Evolutionary conservation across 441 rosid species (phyloP), one percentile per base, ranked within the genome.

Genomic region (Pelargonium australe): DNA sequence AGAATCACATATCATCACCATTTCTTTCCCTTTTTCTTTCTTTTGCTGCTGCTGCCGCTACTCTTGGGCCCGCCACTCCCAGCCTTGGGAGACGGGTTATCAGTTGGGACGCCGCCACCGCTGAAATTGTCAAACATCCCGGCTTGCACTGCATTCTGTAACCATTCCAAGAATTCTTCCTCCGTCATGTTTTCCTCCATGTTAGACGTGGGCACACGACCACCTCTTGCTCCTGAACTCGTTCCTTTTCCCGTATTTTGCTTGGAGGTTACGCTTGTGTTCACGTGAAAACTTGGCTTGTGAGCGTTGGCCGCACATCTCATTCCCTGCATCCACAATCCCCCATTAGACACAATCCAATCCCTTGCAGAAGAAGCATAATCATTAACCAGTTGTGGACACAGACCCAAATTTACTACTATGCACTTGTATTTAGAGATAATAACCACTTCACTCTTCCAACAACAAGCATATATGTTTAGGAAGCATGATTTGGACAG

Each of bases 261-360:
- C 80, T 83, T 92, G 43, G 88, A 69, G 57, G 85, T 82, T 20
- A 87, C 70, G 40, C 87, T 85, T 1, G 97, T 85, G 78, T 89
- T 95, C 73, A 95, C 97, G 63, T 95, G 99, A 78, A 95, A 95
- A 79, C 96, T 87, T 25, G 98, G 91, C 83, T 90, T 95, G 87
- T 92, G 97, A 2, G 89, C 86, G 79, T 95, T 92, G 14, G 97
- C 85, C 11, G 87, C 82, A 80, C 92, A 95, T 82, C 95, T 86
- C 97, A 91, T 95, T 80, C 95, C 99, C 97, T 95, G 89, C 70
- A 81, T 71, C 69, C 65, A 72, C 74, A 25, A 25, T 25, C 31
- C 70, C 71, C 23, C 64, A 70, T 62, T 69, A 41, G 20, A 60
- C 72, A 41, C 10, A 41, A 5, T 25, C 31, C 10, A 5, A 41